Conservation (phyloP, 225 moss, liverwort and hornwort genomes). For the Polytrichum commune region DNA sequence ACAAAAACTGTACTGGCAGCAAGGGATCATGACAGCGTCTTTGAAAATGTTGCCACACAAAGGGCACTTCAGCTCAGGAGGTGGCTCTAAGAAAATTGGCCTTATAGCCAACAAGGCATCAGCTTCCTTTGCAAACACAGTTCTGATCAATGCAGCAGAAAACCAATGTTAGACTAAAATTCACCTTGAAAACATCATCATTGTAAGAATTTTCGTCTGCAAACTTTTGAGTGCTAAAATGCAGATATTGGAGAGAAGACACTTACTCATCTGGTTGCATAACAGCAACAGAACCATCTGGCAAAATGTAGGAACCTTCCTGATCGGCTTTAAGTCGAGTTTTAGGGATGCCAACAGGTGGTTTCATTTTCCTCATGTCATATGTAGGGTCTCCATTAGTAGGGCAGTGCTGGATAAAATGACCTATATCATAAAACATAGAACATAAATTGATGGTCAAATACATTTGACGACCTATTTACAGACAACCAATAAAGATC, state of each 20-base stretch:
- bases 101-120: slow-evolving; percentile 79
- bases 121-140: slow-evolving; percentile 90
- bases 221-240: neutral
- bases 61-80: slow-evolving; percentile 88
- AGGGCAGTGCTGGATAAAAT: slow-evolving; percentile 97
- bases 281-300: slow-evolving; percentile 92
- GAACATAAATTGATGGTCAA: too few species aligned
- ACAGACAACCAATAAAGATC: too few species aligned
- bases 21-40: slow-evolving; percentile 98
- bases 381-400: slow-evolving; percentile 97
- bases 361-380: slow-evolving; percentile 94
- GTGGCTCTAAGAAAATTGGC: slow-evolving; percentile 74
- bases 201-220: neutral
- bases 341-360: slow-evolving; percentile 93
- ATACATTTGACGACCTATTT: too few species aligned
- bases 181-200: neutral
- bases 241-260: neutral
- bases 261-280: slow-evolving; percentile 98
- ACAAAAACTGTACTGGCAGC: slow-evolving; percentile 98
- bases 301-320: slow-evolving; percentile 87
- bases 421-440: slow-evolving; percentile 38
- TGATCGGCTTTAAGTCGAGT: slow-evolving; percentile 92
- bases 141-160: slow-evolving; percentile 36
- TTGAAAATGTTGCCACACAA: slow-evolving; percentile 81
- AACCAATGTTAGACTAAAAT: slow-evolving; percentile 1